These are phyloP conservation scores for Esteya vermicola DNA, from an alignment of 2,329 filamentous ascomycete species.

Conservation along the genomic window DNA sequence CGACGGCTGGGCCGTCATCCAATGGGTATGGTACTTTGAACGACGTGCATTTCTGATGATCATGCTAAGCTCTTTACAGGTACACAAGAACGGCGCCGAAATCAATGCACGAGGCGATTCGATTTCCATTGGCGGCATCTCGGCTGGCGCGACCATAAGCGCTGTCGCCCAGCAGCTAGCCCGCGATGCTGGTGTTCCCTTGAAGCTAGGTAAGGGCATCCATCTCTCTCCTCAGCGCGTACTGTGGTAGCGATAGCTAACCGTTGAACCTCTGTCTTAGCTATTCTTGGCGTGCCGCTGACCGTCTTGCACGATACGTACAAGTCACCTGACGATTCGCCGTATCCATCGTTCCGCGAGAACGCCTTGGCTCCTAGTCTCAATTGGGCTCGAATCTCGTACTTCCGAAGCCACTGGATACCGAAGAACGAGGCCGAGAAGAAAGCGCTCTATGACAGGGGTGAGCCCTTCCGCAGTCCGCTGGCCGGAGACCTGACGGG, in stretches of 20 bases:
- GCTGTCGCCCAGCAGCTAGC: neutral
- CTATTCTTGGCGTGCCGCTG: conserved; percentile 10
- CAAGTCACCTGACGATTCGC: conserved; percentile 15
- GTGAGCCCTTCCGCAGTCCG: conserved; percentile 20
- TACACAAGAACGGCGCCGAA: conserved; percentile 12
- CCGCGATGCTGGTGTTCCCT: neutral
- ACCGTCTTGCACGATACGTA: conserved; percentile 6
- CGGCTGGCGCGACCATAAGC: neutral
- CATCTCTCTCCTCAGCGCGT: conserved; percentile 3
- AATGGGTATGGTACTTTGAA: conserved; percentile 16
- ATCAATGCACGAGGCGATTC: conserved; percentile 18
- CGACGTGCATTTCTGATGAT: too few species aligned
- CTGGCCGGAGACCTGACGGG: conserved; percentile 27
- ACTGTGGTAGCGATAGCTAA: too few species aligned
- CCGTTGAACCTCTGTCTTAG: neutral
- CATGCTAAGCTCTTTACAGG: neutral
- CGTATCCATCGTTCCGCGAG: conserved; percentile 7
- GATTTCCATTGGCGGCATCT: conserved; percentile 16
- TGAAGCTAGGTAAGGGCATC: conserved; percentile 11
- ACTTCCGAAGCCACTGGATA: conserved; percentile 16
- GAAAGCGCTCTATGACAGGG: neutral
- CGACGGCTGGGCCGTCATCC: conserved; percentile 19
- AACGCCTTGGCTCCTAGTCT: conserved; percentile 22
- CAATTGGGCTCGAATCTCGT: conserved; percentile 25
- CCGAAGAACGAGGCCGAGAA: neutral